Percentiles rank a stretch among this genome's conserved stretches.
Evolutionary conservation across 2,329 filamentous ascomycete genomes (phyloP).

Genomic region (Ilyonectria sp.): DNA sequence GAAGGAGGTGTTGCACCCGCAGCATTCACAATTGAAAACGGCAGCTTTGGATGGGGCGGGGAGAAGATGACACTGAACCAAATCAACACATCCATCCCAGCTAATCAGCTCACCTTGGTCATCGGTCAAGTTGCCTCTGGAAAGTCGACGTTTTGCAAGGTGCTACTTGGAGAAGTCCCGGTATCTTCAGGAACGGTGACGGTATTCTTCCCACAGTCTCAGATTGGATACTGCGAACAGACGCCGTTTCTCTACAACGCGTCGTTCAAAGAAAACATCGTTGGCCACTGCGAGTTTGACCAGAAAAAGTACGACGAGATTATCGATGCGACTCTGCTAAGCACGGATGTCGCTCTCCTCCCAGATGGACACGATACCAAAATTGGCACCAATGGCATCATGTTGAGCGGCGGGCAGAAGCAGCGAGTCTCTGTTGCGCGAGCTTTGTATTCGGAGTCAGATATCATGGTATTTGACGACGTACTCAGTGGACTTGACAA

Average conservation of each 20-base stretch:
- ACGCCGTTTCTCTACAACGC: constrained; percentile 53
- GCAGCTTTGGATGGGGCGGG: constrained; percentile 47
- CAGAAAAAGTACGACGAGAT: constrained; percentile 53
- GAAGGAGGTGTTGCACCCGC: not conserved
- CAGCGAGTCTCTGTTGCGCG: constrained; percentile 58
- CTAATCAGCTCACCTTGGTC: constrained; percentile 50
- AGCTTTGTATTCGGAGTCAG: constrained; percentile 58
- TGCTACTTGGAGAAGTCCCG: constrained; percentile 51
- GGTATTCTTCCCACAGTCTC: constrained; percentile 28
- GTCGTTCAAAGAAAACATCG: constrained; percentile 56
- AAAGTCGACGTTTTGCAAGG: constrained; percentile 57
- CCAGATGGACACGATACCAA: constrained; percentile 55
- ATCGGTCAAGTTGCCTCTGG: constrained; percentile 56
- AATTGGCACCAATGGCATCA: constrained; percentile 59
- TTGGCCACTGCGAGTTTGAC: constrained; percentile 52
- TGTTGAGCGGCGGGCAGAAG: constrained; percentile 59
- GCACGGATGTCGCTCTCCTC: constrained; percentile 50
- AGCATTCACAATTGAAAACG: constrained; percentile 39
- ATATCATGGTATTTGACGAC: constrained; percentile 63
- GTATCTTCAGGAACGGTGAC: constrained; percentile 38
- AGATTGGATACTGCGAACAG: constrained; percentile 53
- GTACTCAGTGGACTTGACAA: constrained; percentile 61
- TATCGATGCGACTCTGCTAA: constrained; percentile 53
- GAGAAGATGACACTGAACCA: constrained; percentile 41
- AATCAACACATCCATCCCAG: constrained; percentile 37